A percentile compares a stretch with the other conserved stretches of the same genome.
Evolutionary conservation across 148 eudicot species (phyloP).

Genomic region (Vaccinium myrtillus): DNA sequence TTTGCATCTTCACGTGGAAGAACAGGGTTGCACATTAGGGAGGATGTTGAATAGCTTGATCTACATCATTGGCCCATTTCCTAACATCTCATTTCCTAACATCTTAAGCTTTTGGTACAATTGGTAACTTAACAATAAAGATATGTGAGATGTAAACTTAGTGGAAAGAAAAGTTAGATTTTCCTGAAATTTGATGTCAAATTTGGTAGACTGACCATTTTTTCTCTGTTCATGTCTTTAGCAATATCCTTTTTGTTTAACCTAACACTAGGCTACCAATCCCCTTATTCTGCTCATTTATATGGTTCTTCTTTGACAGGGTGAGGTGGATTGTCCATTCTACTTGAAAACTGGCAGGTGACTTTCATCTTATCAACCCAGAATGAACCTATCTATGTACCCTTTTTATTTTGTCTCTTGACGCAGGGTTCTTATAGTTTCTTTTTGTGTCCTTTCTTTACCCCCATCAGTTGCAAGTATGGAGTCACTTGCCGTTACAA

Average conservation of each 20-base stretch:
- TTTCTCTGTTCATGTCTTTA: neutral
- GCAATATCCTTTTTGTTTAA: neutral
- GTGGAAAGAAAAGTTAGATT: neutral
- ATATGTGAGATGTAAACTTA: neutral
- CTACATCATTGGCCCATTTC: too few species aligned
- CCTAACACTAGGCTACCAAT: neutral
- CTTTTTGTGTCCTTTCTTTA: conserved; percentile 8
- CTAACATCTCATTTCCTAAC: too few species aligned
- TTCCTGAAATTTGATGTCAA: neutral
- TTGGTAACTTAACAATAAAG: neutral
- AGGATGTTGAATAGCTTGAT: too few species aligned
- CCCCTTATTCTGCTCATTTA: neutral
- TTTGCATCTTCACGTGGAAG: too few species aligned
- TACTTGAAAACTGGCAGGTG: conserved; percentile 96
- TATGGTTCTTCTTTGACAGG: conserved; percentile 50
- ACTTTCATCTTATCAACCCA: conserved; percentile 5
- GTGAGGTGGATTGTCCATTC: conserved; percentile 88
- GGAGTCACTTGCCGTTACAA: conserved; percentile 88
- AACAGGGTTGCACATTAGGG: too few species aligned
- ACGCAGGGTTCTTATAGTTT: conserved; percentile 5
- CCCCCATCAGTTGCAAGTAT: conserved; percentile 72
- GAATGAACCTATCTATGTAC: conserved; percentile 5
- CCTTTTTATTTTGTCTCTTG: neutral
- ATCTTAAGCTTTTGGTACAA: too few species aligned
- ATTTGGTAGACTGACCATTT: neutral